Evolutionary conservation across 2,329 filamentous ascomycete genomes (phyloP).

Genomic region (Colletotrichum musicola): DNA sequence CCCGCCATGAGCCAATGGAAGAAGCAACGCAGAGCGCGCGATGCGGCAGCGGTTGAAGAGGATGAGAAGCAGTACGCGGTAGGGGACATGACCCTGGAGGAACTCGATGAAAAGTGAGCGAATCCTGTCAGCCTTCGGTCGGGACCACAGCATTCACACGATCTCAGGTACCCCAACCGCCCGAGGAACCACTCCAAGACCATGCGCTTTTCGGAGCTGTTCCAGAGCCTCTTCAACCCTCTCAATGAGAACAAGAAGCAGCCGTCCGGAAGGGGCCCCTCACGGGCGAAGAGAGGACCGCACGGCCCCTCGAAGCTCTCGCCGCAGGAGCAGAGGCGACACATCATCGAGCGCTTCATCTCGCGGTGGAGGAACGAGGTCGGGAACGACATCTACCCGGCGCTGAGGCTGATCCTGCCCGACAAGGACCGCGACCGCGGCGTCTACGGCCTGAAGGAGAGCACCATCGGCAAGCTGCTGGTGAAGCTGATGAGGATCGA

Average conservation of each 20-base stretch:
- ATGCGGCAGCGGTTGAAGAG: conserved; percentile 60
- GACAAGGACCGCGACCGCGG: conserved; percentile 93
- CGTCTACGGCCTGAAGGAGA: conserved; percentile 96
- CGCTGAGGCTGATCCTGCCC: conserved; percentile 89
- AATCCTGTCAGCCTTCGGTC: not conserved
- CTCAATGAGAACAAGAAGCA: conserved; percentile 83
- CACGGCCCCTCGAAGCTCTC: conserved; percentile 70
- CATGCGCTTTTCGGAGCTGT: conserved; percentile 84
- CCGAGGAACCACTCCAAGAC: conserved; percentile 86
- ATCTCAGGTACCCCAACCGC: conserved; percentile 81
- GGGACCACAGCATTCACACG: conserved; percentile 31
- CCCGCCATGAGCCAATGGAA: conserved; percentile 49
- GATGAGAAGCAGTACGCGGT: conserved; percentile 65
- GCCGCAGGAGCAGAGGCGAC: conserved; percentile 81
- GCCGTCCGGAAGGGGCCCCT: conserved; percentile 66
- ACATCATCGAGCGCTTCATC: conserved; percentile 89
- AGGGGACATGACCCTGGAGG: conserved; percentile 53
- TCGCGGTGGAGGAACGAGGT: conserved; percentile 88
- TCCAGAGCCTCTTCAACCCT: conserved; percentile 84
- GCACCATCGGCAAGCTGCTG: conserved; percentile 88
- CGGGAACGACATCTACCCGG: conserved; percentile 93
- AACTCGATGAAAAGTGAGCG: conserved; percentile 59
- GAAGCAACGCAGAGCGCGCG: conserved; percentile 45
- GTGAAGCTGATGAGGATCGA: conserved; percentile 94
- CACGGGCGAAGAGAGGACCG: conserved; percentile 70